Conservation (phyloP, 768 basidiomycete species). For the Gymnopilus dilepis region DNA sequence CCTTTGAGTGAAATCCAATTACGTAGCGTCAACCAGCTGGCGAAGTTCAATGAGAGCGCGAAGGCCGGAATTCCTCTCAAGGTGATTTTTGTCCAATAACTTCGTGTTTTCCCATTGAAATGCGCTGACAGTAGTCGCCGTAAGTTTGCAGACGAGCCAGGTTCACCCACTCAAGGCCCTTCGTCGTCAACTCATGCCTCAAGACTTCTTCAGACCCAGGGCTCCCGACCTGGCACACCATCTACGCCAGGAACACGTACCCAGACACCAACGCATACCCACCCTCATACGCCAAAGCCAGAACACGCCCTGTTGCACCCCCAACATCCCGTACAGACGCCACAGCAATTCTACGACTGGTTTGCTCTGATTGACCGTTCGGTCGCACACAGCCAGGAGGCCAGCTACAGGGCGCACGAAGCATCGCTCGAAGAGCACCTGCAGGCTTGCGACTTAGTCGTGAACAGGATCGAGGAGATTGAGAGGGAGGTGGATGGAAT, state of each 20-base stretch:
- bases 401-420: conserved; percentile 88
- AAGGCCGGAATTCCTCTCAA: conserved; percentile 71
- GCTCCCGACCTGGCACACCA: conserved; percentile 49
- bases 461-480: conserved; percentile 74
- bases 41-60: conserved; percentile 55
- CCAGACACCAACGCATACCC: neutral
- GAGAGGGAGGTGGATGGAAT: conserved; percentile 79
- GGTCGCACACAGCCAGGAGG: conserved; percentile 92
- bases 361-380: conserved; percentile 88
- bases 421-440: conserved; percentile 78
- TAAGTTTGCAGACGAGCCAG: conserved; percentile 27
- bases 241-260: conserved; percentile 20
- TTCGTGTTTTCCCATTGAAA: neutral
- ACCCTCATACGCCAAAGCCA: neutral
- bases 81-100: conserved; percentile 45
- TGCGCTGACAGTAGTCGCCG: neutral
- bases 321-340: conserved; percentile 79
- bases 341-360: conserved; percentile 98
- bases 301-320: conserved; percentile 56
- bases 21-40: conserved; percentile 67
- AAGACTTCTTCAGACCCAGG: conserved; percentile 26
- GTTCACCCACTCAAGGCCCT: conserved; percentile 19
- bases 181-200: conserved; percentile 15
- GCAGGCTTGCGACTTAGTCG: conserved; percentile 74
- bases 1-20: conserved; percentile 74